Conservation (phyloP, 2,329 filamentous ascomycete genomes). For the Fusarium citri region DNA sequence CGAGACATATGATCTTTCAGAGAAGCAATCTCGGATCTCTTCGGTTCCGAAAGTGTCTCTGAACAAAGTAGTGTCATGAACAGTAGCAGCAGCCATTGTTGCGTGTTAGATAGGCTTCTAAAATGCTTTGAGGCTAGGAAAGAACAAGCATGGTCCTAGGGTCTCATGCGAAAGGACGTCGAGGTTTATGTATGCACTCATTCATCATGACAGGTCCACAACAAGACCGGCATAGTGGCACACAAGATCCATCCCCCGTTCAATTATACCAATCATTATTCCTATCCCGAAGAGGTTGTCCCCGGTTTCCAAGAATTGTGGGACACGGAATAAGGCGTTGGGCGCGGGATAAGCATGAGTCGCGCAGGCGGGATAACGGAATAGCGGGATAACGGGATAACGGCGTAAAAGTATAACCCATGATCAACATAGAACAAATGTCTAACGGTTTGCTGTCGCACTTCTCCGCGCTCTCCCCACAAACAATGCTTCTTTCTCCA, state of each 20-base stretch:
- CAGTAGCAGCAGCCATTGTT: constrained; percentile 29
- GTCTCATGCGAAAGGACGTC: neutral
- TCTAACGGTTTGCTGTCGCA: neutral
- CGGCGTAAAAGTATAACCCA: neutral
- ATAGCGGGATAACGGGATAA: constrained; percentile 29
- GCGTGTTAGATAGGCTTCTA: neutral
- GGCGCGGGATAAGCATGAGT: constrained; percentile 16
- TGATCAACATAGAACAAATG: neutral
- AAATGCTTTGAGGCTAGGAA: neutral
- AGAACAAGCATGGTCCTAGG: neutral
- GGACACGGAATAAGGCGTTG: constrained; percentile 1
- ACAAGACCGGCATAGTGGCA: neutral
- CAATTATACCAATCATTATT: neutral
- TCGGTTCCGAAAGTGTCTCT: constrained; percentile 64
- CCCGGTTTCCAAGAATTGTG: neutral
- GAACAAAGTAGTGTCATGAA: constrained; percentile 64
- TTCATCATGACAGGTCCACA: neutral
- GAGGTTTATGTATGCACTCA: constrained; percentile 12
- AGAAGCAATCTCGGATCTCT: constrained; percentile 63
- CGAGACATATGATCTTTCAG: constrained; percentile 61
- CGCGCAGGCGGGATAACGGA: constrained; percentile 19
- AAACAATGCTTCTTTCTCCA: neutral
- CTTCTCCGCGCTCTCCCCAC: constrained; percentile 16
- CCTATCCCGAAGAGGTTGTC: neutral
- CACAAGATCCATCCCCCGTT: neutral